These are phyloP conservation scores for Tolypocladium pustulatum DNA, from an alignment of 2,329 filamentous ascomycete species.

Conservation along the genomic window DNA sequence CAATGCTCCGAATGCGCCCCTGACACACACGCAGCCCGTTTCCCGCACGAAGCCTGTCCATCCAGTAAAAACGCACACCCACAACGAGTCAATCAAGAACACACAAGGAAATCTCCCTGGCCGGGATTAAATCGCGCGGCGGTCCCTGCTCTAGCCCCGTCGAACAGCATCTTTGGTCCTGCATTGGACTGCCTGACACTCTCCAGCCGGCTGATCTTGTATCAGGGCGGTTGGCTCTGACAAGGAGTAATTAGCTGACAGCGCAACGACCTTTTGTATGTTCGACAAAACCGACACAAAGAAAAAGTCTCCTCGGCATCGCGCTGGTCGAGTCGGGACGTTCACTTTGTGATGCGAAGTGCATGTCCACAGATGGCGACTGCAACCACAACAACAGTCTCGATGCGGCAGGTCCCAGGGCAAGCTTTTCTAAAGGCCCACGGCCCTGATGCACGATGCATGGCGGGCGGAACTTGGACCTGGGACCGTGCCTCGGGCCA, in stretches of 20 bases:
- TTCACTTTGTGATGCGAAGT: neutral
- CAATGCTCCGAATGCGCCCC: constrained; percentile 1
- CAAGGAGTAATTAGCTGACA: neutral
- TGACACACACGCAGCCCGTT: neutral
- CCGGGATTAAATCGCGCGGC: neutral
- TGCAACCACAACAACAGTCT: neutral
- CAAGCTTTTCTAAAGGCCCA: neutral
- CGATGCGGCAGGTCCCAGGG: neutral
- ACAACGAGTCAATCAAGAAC: neutral
- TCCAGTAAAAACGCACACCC: neutral
- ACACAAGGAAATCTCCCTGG: neutral
- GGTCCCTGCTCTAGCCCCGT: neutral
- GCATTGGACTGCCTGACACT: neutral
- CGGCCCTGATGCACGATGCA: neutral
- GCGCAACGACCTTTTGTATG: neutral
- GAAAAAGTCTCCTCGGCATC: neutral
- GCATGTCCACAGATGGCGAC: neutral
- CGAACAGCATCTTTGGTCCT: neutral
- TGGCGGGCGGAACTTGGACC: neutral
- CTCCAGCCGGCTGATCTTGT: neutral
- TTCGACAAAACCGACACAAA: too few relatives aligned
- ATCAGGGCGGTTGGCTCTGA: neutral
- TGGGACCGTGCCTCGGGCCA: neutral
- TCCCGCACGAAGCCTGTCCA: neutral
- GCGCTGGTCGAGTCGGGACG: neutral